Evolutionary conservation across 768 basidiomycete genomes (phyloP).

Genomic region (Pseudohyphozyma bogoriensis): DNA sequence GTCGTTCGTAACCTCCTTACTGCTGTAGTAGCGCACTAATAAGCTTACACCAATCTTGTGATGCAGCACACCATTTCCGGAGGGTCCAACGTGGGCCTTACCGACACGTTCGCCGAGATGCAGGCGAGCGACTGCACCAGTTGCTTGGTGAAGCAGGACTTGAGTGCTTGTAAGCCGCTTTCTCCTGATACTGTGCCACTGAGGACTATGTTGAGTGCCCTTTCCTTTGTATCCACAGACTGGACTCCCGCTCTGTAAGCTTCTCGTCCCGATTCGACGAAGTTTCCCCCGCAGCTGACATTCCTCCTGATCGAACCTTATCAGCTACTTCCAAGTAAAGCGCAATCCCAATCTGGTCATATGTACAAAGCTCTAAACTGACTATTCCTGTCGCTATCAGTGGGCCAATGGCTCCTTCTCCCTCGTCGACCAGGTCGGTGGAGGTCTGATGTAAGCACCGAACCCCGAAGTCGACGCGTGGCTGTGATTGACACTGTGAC

Average conservation of each 20-base stretch:
- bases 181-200: slow-evolving; percentile 11
- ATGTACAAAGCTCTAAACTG: slow-evolving; percentile 6
- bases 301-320: neutral
- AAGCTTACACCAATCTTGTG: too few relatives aligned
- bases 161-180: slow-evolving; percentile 18
- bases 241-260: neutral
- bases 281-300: neutral
- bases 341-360: too few relatives aligned
- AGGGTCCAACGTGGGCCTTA: slow-evolving; percentile 33
- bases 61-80: slow-evolving; percentile 37
- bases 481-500: too few relatives aligned
- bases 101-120: slow-evolving; percentile 21
- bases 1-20: too few relatives aligned
- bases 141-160: slow-evolving; percentile 21
- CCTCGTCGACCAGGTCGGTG: slow-evolving; percentile 23
- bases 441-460: slow-evolving; percentile 33
- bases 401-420: slow-evolving; percentile 34
- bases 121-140: slow-evolving; percentile 31
- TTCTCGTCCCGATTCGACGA: slow-evolving; percentile 2
- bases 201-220: too few relatives aligned
- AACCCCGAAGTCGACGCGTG: too few relatives aligned
- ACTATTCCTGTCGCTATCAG: too few relatives aligned
- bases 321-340: too few relatives aligned
- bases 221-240: too few relatives aligned
- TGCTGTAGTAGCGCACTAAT: too few relatives aligned